Base-by-base conservation (phyloP, 108 stramenopile genomes). In the Parietichytrium sp. region DNA sequence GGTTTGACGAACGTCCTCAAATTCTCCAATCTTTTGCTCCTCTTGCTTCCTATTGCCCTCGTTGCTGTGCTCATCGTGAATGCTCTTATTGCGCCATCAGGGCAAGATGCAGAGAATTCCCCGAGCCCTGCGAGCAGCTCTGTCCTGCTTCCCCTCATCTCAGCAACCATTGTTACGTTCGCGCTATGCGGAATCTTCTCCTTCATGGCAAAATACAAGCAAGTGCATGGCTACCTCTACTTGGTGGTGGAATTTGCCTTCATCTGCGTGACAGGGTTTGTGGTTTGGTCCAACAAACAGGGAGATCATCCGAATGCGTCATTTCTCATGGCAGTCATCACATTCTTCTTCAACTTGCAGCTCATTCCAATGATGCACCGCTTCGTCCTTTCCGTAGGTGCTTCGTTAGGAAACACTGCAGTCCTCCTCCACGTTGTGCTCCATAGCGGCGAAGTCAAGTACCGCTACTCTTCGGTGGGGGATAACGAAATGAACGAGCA, bases 311-410 rank as follows among this genome's bases (percentile, higher is more conserved):
- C 61, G 20, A 72, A 72, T 27, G 38, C 61, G 38, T 72, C 61
- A 33, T 72, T 72, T 27, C 3, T 72, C 10, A 72, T 72, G 61
- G 61, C 45, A n/a, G 20, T 72, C 6, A 25, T 72, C 8, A 72
- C 61, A 47, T 72, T 72, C 25, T 6, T 45, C 33, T 72, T 72
- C 42, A 33, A 72, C 20, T 42, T 45, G 61, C 61, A 72, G 42
- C 61, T 72, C 33, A 72, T 72, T 33, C 61, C 61, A 23, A 16
- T 72, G 20, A 6, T 42, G 61, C 61, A 72, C 20, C 61, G 61
- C 20, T 23, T 72, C 38, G 10, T 72, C 38, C 20, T 72, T 15
- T 23, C 61, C 8, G 6, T 38, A 6, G 3, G 20, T 6, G 42
- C 20, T 10, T 36, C 61, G 23, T 18, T 72, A 16, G 38, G 23